Evolutionary conservation across 1,284 basidiomycete genomes (phyloP).

Genomic region (Taiwanofungus camphoratus): DNA sequence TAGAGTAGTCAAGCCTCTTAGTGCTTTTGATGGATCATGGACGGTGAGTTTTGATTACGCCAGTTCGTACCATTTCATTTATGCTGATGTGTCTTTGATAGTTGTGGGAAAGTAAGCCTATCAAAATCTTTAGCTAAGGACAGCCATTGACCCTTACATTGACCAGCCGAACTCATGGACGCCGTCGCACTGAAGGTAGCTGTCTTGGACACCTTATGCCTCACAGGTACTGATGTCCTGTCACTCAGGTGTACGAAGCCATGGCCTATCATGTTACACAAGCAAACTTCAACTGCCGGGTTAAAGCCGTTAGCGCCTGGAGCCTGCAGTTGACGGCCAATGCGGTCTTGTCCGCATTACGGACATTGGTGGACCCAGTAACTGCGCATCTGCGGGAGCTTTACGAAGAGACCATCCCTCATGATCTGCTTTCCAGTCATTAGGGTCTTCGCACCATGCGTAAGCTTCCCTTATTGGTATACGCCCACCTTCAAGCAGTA

Average conservation of each 20-base stretch:
- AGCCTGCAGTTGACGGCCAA: constrained; percentile 70
- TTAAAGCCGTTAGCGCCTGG: constrained; percentile 85
- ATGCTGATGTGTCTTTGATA: constrained; percentile 24
- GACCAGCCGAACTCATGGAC: constrained; percentile 73
- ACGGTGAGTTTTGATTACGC: constrained; percentile 50
- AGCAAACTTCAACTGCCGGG: constrained; percentile 79
- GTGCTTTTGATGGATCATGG: constrained; percentile 86
- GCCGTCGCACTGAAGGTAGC: constrained; percentile 70
- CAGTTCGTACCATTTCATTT: too few relatives aligned
- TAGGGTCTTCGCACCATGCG: too few relatives aligned
- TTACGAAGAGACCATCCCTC: constrained; percentile 28
- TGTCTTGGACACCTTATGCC: background rate
- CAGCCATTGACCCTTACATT: background rate
- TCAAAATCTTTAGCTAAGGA: background rate
- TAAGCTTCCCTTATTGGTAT: too few relatives aligned
- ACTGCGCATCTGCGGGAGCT: constrained; percentile 39
- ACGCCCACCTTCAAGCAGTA: too few relatives aligned
- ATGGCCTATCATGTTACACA: constrained; percentile 89
- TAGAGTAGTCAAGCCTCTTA: constrained; percentile 72
- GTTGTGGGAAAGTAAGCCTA: constrained; percentile 79
- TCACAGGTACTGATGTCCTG: background rate
- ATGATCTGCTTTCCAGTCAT: constrained; percentile 18
- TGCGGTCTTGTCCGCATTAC: constrained; percentile 54
- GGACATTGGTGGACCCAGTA: constrained; percentile 52
- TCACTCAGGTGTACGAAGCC: constrained; percentile 75